These are phyloP conservation scores for Colletotrichum sublineola DNA, from an alignment of 2,329 filamentous ascomycete species.

Conservation along the genomic window DNA sequence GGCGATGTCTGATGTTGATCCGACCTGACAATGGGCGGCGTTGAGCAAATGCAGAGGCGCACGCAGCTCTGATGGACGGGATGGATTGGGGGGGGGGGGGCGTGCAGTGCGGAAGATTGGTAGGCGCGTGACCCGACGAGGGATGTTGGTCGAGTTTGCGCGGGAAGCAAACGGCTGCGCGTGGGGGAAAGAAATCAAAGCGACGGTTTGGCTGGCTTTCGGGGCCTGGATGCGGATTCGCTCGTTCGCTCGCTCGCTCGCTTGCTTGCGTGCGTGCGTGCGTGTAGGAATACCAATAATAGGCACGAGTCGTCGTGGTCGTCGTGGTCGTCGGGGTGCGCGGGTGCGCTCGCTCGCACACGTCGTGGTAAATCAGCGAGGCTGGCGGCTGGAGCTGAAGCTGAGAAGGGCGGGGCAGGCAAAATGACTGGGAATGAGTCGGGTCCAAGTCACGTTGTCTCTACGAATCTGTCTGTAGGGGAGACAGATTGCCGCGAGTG, in stretches of 20 bases:
- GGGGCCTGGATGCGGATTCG: constrained; percentile 5
- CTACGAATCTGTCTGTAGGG: not conserved
- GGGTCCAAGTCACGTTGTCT: constrained; percentile 33
- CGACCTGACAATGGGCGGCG: not conserved
- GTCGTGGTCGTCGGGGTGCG: not conserved
- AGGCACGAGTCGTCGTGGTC: not conserved
- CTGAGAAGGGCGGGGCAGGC: constrained; percentile 17
- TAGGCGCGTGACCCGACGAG: constrained; percentile 28
- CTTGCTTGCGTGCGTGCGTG: not conserved
- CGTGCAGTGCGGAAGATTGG: constrained; percentile 22
- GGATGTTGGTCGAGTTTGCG: constrained; percentile 32
- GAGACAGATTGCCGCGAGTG: not conserved
- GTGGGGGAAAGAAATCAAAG: constrained; percentile 31
- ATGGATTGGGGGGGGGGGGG: constrained; percentile 22
- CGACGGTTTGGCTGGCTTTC: not conserved
- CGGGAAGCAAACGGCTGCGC: constrained; percentile 37
- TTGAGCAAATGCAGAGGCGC: not conserved
- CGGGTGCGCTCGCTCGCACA: constrained; percentile 2
- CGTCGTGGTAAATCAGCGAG: constrained; percentile 30
- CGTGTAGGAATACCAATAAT: not conserved
- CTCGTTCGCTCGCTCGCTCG: not conserved
- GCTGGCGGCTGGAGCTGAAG: constrained; percentile 37
- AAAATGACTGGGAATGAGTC: constrained; percentile 22
- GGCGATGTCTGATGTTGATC: constrained; percentile 28
- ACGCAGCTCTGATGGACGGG: constrained; percentile 24